Conservation (phyloP, 306 rosid species). For the Inga leiocalycina region DNA sequence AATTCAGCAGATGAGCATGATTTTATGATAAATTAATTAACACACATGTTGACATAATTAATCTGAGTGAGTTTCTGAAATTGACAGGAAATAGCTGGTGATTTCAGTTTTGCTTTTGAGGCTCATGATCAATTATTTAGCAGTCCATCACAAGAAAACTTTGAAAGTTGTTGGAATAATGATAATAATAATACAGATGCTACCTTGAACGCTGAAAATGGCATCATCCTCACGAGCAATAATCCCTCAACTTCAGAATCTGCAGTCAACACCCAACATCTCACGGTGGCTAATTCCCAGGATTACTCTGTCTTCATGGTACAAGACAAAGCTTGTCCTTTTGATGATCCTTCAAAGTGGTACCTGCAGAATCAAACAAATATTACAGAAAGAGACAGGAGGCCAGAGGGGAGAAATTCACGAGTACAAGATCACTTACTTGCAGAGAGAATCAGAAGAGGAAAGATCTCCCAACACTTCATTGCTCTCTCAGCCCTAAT, state of each 20-base stretch:
- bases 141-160: constrained; percentile 2
- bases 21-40: background rate
- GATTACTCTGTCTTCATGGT: background rate
- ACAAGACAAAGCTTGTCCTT: background rate
- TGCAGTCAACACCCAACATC: background rate
- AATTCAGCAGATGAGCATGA: background rate
- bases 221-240: background rate
- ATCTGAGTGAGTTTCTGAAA: background rate
- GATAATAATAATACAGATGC: background rate
- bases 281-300: background rate
- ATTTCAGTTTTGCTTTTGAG: constrained; percentile 37
- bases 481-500: constrained; percentile 77
- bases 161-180: background rate
- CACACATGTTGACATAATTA: background rate
- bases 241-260: constrained; percentile 26
- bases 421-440: constrained; percentile 52
- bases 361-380: constrained; percentile 13
- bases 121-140: background rate
- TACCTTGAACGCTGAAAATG: background rate
- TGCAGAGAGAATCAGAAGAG: constrained; percentile 79
- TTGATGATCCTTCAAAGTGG: constrained; percentile 23
- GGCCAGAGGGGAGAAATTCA: constrained; percentile 27
- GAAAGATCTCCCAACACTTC: constrained; percentile 69
- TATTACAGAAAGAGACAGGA: background rate
- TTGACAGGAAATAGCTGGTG: constrained; percentile 48